These are phyloP conservation scores for Polychaeton citri DNA, from an alignment of 2,329 filamentous ascomycete species.

Conservation along the genomic window DNA sequence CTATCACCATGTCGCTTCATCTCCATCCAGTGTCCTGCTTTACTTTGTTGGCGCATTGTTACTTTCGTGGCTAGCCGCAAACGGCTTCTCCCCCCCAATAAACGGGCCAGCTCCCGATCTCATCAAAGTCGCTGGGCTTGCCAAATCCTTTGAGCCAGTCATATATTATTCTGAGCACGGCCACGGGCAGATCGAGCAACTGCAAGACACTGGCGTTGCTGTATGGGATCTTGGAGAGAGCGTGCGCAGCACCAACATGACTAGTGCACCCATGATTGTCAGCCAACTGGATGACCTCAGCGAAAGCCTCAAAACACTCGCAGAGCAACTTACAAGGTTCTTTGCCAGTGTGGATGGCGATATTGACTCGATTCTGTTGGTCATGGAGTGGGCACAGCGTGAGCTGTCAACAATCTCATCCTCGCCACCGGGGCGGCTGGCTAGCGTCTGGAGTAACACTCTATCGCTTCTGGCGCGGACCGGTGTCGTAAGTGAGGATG, in stretches of 20 bases:
- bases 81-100: conserved; percentile 54
- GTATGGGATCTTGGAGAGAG: conserved; percentile 93
- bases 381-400: conserved; percentile 91
- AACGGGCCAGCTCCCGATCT: conserved; percentile 65
- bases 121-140: conserved; percentile 79
- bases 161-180: conserved; percentile 92
- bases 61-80: conserved; percentile 50
- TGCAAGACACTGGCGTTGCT: conserved; percentile 83
- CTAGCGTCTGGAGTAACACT: conserved; percentile 70
- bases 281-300: conserved; percentile 73
- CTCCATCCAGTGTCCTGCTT: conserved; percentile 53
- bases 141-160: conserved; percentile 82
- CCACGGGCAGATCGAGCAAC: conserved; percentile 68
- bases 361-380: conserved; percentile 80
- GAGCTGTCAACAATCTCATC: conserved; percentile 61
- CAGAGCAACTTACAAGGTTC: conserved; percentile 77
- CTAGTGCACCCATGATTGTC: conserved; percentile 74
- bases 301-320: conserved; percentile 71
- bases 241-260: conserved; percentile 80
- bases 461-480: conserved; percentile 60
- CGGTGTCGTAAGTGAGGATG: conserved; percentile 38
- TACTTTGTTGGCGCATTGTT: conserved; percentile 50
- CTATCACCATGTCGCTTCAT: conserved; percentile 50
- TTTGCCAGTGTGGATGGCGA: conserved; percentile 90
- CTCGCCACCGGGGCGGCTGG: conserved; percentile 48